Evolutionary conservation across 164 flowering plant genomes (phyloP), one percentile per base, ranked within the genome.

Genomic region (grape (Vitis vinifera)): DNA sequence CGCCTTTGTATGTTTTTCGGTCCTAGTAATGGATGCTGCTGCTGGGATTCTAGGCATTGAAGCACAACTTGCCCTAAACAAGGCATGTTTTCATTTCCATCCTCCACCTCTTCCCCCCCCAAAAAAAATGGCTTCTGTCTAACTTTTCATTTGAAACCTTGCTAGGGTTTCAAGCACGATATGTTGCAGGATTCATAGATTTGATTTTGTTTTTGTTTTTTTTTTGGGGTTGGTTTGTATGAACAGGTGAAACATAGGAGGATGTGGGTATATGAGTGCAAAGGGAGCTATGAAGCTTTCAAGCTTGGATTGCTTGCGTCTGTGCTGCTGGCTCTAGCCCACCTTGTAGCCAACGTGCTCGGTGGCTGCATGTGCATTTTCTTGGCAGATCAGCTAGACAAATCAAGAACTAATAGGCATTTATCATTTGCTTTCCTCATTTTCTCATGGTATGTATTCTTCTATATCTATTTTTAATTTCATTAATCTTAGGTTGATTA

Each of bases 351-450:
- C 17, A 59, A 59, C 53, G 13, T 68, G 64, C 55, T 60, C 0
- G 63, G 55, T 1, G 71, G 71, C 16, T 68, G 71, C 62, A 68
- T 47, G 19, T 59, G 63, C 71, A 56, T 68, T 58, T 50, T 55
- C 31, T 50, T 44, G 16, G 29, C 62, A 19, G 64, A 59, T 2
- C n/a, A 68, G 30, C 62, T 68, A 0, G 70, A 68, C 8, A 50
- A 56, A 19, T 68, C 57, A 19, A 19, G 55, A 8, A 2, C 14
- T 8, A 15, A 49, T 55, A 10, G 64, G 23, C 55, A 55, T 3
- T 30, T 60, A 14, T 59, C 55, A 9, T 59, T 68, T 27, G 47
- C 64, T 68, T 68, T 51, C 37, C 64, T 68, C 55, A 49, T 68
- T 30, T 55, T 51, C 56, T 68, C 71, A 10, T 68, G 71, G 71